These are phyloP conservation scores for Dacryopinax spathularia DNA, from an alignment of 768 basidiomycete species.

Conservation along the genomic window DNA sequence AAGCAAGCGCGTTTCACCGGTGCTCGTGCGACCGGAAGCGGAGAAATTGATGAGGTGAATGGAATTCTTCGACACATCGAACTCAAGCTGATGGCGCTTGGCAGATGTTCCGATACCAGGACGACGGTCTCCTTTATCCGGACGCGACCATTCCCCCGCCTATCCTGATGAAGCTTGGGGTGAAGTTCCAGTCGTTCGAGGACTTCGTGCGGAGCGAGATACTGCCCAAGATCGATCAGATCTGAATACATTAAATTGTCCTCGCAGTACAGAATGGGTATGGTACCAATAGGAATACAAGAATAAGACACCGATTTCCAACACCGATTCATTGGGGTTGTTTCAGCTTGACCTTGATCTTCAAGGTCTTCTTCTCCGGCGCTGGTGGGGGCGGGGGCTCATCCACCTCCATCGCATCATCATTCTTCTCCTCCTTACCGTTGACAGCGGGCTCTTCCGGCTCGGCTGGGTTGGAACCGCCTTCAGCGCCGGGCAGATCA, in stretches of 20 bases:
- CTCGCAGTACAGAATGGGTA: background rate
- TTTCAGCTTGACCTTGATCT: slow-evolving; percentile 1
- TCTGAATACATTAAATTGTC: background rate
- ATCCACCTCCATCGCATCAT: background rate
- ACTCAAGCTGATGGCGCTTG: background rate
- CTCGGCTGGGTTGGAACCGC: background rate
- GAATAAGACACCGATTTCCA: background rate
- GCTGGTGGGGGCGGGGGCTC: background rate
- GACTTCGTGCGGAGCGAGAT: slow-evolving; percentile 41
- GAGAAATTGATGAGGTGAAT: background rate
- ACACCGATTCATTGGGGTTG: background rate
- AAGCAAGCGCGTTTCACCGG: background rate
- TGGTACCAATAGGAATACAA: background rate
- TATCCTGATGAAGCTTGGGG: background rate
- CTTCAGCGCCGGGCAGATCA: background rate
- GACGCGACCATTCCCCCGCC: background rate
- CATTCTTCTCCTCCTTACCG: background rate
- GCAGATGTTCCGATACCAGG: background rate
- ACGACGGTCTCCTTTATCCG: background rate
- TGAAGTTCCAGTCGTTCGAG: slow-evolving; percentile 61
- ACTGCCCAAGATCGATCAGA: background rate
- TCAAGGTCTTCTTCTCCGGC: background rate
- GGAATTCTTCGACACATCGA: background rate
- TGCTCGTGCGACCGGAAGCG: background rate
- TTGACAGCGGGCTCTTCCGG: background rate